Base-by-base conservation (phyloP, 345 rosid species). In the thale cress (Arabidopsis thaliana) region DNA sequence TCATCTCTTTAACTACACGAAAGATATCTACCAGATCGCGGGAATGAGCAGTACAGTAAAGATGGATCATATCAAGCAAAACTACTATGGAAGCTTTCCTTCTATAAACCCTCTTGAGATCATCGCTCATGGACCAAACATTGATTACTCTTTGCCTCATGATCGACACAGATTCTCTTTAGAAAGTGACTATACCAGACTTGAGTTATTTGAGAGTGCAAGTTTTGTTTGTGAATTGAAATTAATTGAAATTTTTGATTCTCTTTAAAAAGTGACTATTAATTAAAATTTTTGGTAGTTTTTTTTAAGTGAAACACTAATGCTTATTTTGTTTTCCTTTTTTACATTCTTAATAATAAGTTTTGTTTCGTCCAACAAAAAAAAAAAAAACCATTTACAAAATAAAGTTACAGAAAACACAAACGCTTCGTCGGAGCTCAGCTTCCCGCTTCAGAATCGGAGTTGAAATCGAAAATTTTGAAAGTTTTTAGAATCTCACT, bases 71-170 rank as follows among this genome's bases (percentile, higher is more conserved):
- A 85, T 89, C 63, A 89, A 89, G 84, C 78, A 78, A 6, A 87
- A 86, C 65, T 89, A 87, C 71, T 89, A 82, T 40, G 87, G 92
- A 45, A 89, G 95, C 67, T 91, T 87, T 78, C 90, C 92, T 63
- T 67, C 87, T 8, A 75, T 86, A 73, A 86, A 89, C 79, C 87
- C 86, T 10, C 81, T 61, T 50, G 90, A 88, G 75, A 85, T 86
- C 51, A 69, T 89, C 40, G 89, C 95, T 67, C 50, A 48, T 22
- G 95, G 95, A 72, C 89, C 89, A 22, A 75, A 86, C 52, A 75
- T 85, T 7, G 83, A 89, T 78, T 87, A 79, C 65, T 75, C 87
- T 46, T 67, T 83, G 4, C 82, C 87, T 4, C 95, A 87, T 71
- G 84, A 86, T 66, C 71, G 90, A 67, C 83, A 83, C 9, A 83